Percentiles rank a stretch among this genome's conserved stretches.
phyloP scores from a whole-genome alignment of 176 grass and related monocot species.

The Eremochloa ophiuroides region DNA sequence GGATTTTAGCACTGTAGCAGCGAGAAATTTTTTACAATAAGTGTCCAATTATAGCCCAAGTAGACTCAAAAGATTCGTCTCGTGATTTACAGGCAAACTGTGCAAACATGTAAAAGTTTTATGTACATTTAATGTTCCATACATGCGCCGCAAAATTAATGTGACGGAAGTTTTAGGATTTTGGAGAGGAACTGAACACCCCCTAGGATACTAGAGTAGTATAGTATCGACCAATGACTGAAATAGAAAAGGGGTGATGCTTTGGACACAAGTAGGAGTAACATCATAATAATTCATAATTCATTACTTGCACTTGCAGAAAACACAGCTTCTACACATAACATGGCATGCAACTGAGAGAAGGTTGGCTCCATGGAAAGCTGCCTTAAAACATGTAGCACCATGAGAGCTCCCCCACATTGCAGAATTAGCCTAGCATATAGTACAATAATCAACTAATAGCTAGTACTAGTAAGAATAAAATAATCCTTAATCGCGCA shows the following conservation, averaged over 20 bases:
- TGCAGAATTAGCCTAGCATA: slow-evolving; percentile 31
- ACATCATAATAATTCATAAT: slow-evolving; percentile 24
- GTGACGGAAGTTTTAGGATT: no score
- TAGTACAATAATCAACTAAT: slow-evolving; percentile 12
- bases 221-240: slow-evolving; percentile 3
- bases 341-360: slow-evolving; percentile 16
- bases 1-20: no score
- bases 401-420: slow-evolving; percentile 40
- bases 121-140: no score
- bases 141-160: no score
- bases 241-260: slow-evolving; percentile 20
- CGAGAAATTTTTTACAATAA: no score
- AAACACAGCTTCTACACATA: slow-evolving; percentile 38
- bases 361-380: slow-evolving; percentile 44
- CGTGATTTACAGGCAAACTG: no score
- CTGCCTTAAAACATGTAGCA: slow-evolving; percentile 97
- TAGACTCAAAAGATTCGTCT: no score
- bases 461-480: slow-evolving; percentile 11
- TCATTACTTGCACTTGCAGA: slow-evolving; percentile 37
- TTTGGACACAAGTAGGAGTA: slow-evolving; percentile 25
- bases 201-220: neutral
- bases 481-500: slow-evolving; percentile 36
- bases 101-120: no score
- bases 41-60: no score
- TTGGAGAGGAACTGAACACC: no score